Percentiles rank a stretch among this genome's conserved stretches.
phyloP scores from a whole-genome alignment of 2,329 filamentous ascomycete genomes.

The Fusarium palustre region DNA sequence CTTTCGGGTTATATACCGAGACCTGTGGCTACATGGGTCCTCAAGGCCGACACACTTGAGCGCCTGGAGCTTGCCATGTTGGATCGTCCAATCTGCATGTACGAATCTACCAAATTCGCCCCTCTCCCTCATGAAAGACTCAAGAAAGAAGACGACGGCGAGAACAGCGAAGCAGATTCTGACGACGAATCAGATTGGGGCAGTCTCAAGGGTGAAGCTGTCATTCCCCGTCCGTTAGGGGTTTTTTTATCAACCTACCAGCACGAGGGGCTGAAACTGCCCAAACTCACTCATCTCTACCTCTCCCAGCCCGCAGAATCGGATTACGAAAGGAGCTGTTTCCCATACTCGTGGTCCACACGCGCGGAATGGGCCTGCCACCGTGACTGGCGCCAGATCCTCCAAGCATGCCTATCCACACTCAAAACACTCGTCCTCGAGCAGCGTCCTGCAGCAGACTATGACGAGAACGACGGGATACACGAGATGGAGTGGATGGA shows the following conservation, averaged over 20 bases:
- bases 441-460: slow-evolving; percentile 5
- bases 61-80: slow-evolving; percentile 34
- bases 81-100: slow-evolving; percentile 1
- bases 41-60: slow-evolving; percentile 9
- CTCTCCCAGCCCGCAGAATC: slow-evolving; percentile 7
- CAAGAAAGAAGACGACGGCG: rapidly evolving
- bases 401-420: not conserved
- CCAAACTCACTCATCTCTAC: not conserved
- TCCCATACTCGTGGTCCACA: slow-evolving; percentile 1
- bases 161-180: not conserved
- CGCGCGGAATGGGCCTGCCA: slow-evolving; percentile 15
- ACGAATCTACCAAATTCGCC: too few species aligned
- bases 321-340: rapidly evolving
- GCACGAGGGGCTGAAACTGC: rapidly evolving
- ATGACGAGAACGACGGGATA: not conserved
- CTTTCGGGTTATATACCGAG: slow-evolving; percentile 22
- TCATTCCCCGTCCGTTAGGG: slow-evolving; percentile 1
- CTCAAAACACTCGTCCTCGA: not conserved
- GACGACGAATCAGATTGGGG: slow-evolving; percentile 7
- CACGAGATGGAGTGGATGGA: not conserved
- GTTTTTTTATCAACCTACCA: not conserved
- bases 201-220: not conserved
- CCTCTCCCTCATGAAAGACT: slow-evolving; percentile 18
- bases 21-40: slow-evolving; percentile 18
- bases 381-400: not conserved